Conservation (phyloP, 495 filamentous ascomycete genomes). For the Aspergillus carlsbadensis region DNA sequence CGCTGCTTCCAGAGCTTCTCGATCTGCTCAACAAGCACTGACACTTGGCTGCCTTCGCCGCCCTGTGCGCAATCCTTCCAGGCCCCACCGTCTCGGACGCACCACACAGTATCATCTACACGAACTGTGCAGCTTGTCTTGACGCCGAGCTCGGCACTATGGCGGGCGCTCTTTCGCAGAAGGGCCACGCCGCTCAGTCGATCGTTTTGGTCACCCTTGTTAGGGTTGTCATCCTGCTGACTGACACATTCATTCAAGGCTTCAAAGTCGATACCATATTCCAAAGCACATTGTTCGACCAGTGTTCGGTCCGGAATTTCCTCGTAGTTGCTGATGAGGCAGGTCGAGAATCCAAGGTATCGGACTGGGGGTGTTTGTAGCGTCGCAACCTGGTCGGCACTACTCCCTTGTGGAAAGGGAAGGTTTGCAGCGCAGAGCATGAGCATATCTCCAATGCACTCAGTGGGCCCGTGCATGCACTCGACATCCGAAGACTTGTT, state of each 20-base stretch:
- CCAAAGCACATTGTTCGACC: conserved; percentile 79
- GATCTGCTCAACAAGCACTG: conserved; percentile 74
- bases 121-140: conserved; percentile 87
- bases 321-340: conserved; percentile 68
- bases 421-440: conserved; percentile 83
- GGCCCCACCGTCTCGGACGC: conserved; percentile 73
- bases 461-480: conserved; percentile 85
- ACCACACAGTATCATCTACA: conserved; percentile 74
- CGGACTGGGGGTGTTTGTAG: conserved; percentile 69
- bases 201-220: conserved; percentile 49
- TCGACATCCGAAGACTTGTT: conserved; percentile 38
- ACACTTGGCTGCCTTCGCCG: conserved; percentile 58
- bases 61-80: conserved; percentile 74
- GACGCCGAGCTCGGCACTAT: conserved; percentile 65
- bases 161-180: conserved; percentile 72
- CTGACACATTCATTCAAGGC: conserved; percentile 76
- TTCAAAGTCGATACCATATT: conserved; percentile 85
- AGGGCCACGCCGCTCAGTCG: conserved; percentile 55
- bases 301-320: conserved; percentile 72
- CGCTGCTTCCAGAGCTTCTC: conserved; percentile 44
- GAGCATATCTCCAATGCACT: conserved; percentile 94
- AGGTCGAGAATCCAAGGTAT: conserved; percentile 89
- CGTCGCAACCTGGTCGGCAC: not conserved
- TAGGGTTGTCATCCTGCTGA: conserved; percentile 40
- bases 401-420: conserved; percentile 32